Evolutionary conservation across 2,329 filamentous ascomycete genomes (phyloP), one percentile per base, ranked within the genome.

Genomic region (Torrubiella hemipterigena): DNA sequence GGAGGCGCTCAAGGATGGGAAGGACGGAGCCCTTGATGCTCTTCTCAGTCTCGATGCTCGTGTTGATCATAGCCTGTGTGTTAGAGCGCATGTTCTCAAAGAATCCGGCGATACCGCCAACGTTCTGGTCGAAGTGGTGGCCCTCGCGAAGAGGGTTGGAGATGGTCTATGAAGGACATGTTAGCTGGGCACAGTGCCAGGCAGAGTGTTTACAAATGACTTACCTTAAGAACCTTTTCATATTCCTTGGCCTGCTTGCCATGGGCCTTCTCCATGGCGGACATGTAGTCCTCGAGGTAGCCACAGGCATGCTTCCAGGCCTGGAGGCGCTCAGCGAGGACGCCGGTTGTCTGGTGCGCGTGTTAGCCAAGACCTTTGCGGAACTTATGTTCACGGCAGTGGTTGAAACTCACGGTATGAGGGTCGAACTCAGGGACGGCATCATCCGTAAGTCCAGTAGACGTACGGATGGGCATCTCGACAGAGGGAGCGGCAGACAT

Each of bases 281-380:
- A 65, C 47, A 96, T 69, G 54, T 95, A 98, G 31, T 93, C 85
- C 58, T 96, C 86, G 29, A 98, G 69, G 51, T 94, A 89, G 34
- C 69, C 83, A 39, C 86, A 83, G 38, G 87, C 84, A 55, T 96
- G 89, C 56, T 95, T 96, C 86, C 86, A 98, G 28, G 91, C 91
- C 48, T 83, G 81, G 38, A 98, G 68, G 42, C 91, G 77, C 63
- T 96, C 85, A 33, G 79, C 69, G 41, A 98, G 78, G 30, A 96
- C 69, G 24, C 72, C 77, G n/a, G 79, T 76, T 15, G 81, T 82
- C 78, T 84, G 41, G 14, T 11, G 27, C 22, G 12, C 20, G 10
- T 24, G 22, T 24, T 12, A 15, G 5, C 7, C 13, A 27, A n/a
- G n/a, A n/a, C n/a, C n/a, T n/a, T n/a, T n/a, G n/a, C n/a, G 14